Percentiles rank a stretch among this genome's conserved stretches.
Evolutionary conservation across 768 basidiomycete genomes (phyloP).

Genomic region (Xerocomellus amylosporus): DNA sequence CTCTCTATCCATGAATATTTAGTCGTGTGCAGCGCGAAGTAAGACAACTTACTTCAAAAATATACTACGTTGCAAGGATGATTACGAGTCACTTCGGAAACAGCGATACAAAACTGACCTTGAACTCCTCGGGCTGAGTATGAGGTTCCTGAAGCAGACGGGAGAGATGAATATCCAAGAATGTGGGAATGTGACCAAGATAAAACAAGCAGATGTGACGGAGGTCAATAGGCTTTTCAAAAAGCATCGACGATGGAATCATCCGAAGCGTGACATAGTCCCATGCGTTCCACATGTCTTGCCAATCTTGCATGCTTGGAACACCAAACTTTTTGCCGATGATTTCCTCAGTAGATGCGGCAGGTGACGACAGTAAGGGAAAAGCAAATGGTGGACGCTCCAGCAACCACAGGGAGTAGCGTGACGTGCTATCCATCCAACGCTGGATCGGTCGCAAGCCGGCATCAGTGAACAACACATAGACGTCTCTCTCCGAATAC

Average conservation of each 20-base stretch:
- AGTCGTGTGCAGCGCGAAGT: not conserved
- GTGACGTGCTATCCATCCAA: conserved; percentile 72
- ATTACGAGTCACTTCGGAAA: conserved; percentile 5
- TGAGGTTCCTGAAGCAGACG: conserved; percentile 69
- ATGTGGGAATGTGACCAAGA: conserved; percentile 89
- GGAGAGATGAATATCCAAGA: conserved; percentile 88
- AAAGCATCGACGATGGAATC: conserved; percentile 84
- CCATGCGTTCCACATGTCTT: conserved; percentile 83
- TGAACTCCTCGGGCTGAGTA: conserved; percentile 82
- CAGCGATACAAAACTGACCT: conserved; percentile 38
- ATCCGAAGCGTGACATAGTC: conserved; percentile 79
- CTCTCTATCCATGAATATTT: conserved; percentile 53
- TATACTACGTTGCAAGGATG: conserved; percentile 42
- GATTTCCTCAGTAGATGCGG: conserved; percentile 15
- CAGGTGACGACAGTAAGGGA: conserved; percentile 51
- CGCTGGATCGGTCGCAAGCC: conserved; percentile 82
- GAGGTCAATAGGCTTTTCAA: conserved; percentile 88
- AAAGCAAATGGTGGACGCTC: conserved; percentile 84
- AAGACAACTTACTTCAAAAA: conserved; percentile 61
- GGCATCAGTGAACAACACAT: conserved; percentile 65
- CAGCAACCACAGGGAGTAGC: conserved; percentile 87
- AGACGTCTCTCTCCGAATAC: conserved; percentile 77
- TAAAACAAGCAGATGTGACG: conserved; percentile 98
- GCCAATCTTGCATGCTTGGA: conserved; percentile 79
- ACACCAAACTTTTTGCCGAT: conserved; percentile 49